Base-by-base conservation (phyloP, 331 rosid genomes). In the Telfairia occidentalis region DNA sequence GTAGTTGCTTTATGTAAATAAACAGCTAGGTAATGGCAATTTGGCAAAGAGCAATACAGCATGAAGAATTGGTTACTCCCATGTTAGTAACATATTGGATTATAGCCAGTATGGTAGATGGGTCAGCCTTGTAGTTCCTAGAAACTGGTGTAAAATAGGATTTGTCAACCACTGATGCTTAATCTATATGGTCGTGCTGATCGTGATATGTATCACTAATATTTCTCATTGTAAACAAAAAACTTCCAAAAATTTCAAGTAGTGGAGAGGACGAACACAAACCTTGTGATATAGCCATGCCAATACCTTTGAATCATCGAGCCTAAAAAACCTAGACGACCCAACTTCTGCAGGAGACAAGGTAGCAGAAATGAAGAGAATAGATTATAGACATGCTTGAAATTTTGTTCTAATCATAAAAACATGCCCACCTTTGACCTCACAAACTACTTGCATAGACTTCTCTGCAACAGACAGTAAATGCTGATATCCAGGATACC, bases 221-320 rank as follows among this genome's bases (percentile, higher is more conserved):
- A 15, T 3, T 71, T 48, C 18, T 71, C 60, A 19, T 45, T 29
- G 13, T 43, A 28, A 58, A 40, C 11, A 5, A 13, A 40, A 38
- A 3, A 21, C 7, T 67, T 13, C 10, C 3, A 16, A 0, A 66
- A 34, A 23, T 26, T 40, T 5, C 5, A 59, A 19, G 18, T 16
- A 71, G 40, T 18, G 1, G 16, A 74, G 71, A 63, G 83, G 66
- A 55, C 12, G 74, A 40, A 72, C 48, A 77, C 80, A n/a, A 48
- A 91, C 97, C 96, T 91, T 94, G 84, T 81, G 82, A 78, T 84
- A 83, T 77, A 94, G 46, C 98, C 98, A 94, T 60, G 78, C 76
- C 59, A 88, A 61, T 78, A 94, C 98, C 84, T 90, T 94, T 65
- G 96, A 87, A 77, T 94, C 98, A 49, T 94, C 96, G 34, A 94